Percentiles rank a stretch among this genome's conserved stretches.
Evolutionary conservation across 768 basidiomycete species (phyloP).

Genomic region (Tylopilus rubrobrunneus): DNA sequence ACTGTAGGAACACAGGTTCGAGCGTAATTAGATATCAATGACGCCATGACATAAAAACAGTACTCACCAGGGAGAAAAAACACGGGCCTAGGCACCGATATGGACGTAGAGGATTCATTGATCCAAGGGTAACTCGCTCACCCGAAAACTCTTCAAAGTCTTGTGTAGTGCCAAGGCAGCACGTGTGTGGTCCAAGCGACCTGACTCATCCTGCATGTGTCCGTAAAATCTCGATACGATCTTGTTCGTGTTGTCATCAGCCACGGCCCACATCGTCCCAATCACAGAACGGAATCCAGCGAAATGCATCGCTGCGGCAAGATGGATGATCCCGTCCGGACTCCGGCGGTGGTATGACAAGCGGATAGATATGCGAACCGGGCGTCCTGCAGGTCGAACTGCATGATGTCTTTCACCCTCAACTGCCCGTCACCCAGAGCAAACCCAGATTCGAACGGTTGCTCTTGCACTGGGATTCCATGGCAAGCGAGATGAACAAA

Average conservation of each 20-base stretch:
- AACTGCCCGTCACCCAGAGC: background rate
- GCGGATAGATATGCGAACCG: background rate
- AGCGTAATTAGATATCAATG: no score
- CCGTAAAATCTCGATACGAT: constrained; percentile 9
- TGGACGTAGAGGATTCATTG: constrained; percentile 6
- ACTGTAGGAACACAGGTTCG: no score
- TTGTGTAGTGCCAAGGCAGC: constrained; percentile 2
- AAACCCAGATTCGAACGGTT: background rate
- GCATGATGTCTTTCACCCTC: background rate
- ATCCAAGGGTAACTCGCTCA: background rate
- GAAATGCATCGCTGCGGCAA: background rate
- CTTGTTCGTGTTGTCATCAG: background rate
- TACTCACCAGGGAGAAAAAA: background rate
- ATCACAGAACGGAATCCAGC: constrained; percentile 7
- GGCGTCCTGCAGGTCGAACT: background rate
- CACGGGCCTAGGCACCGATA: background rate
- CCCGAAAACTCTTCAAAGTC: background rate
- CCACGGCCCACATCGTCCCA: constrained; percentile 6
- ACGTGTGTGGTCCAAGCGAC: background rate
- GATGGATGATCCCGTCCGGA: constrained; percentile 2
- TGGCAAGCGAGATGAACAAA: background rate
- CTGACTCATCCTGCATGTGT: constrained; percentile 2
- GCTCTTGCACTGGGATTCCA: background rate
- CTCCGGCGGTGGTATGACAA: background rate
- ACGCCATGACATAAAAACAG: no score